Evolutionary conservation across 371 early-diverging fungal species (phyloP).

Genomic region (Syncephalis fuscata): DNA sequence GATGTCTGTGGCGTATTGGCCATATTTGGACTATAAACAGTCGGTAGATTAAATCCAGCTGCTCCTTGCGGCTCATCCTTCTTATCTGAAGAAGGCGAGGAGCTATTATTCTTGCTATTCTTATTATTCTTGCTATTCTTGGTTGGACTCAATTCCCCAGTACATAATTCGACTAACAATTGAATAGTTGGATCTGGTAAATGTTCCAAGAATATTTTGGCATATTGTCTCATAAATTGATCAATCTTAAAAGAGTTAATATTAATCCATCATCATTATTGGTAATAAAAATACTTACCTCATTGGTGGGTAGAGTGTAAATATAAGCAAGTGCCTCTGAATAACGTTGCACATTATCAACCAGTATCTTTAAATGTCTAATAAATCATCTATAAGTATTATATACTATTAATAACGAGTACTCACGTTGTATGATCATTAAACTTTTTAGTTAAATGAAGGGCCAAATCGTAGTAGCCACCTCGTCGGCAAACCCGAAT

Average conservation of each 20-base stretch:
- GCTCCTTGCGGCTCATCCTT: constrained; percentile 9
- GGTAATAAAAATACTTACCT: constrained; percentile 11
- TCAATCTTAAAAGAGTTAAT: constrained; percentile 18
- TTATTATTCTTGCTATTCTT: not conserved
- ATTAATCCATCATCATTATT: not conserved
- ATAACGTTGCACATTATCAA: constrained; percentile 78
- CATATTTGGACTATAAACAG: constrained; percentile 3
- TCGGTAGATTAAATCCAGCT: constrained; percentile 1
- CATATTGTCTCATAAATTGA: constrained; percentile 52
- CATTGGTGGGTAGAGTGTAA: constrained; percentile 28
- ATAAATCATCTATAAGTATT: too few relatives aligned
- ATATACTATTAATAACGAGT: not conserved
- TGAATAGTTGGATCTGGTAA: constrained; percentile 63
- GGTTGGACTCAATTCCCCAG: constrained; percentile 16
- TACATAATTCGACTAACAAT: constrained; percentile 57
- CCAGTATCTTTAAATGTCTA: constrained; percentile 42
- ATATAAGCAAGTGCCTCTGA: constrained; percentile 53
- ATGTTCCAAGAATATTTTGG: constrained; percentile 50
- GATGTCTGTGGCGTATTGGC: too few relatives aligned
- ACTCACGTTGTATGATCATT: constrained; percentile 59
- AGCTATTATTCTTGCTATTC: constrained; percentile 2
- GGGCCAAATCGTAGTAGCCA: constrained; percentile 74
- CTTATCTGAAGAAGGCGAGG: too few relatives aligned
- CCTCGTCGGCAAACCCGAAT: constrained; percentile 84
- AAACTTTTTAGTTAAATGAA: constrained; percentile 68